phyloP scores from a whole-genome alignment of 2,329 filamentous ascomycete genomes.

The Trichocomaceae sp. region DNA sequence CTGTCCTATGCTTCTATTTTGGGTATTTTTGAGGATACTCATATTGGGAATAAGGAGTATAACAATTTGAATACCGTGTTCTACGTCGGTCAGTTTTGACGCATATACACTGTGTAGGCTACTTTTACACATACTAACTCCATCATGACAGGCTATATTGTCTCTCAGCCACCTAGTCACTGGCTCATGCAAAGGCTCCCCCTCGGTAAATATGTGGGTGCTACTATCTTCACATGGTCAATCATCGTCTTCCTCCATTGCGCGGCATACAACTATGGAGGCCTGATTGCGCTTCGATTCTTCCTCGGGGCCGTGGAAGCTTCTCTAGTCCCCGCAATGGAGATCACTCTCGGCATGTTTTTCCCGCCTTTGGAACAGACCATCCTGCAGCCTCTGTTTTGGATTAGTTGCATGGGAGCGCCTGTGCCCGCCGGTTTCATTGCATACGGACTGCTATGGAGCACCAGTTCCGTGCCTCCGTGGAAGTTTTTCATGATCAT shows the following conservation, averaged over 20 bases:
- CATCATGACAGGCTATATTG: constrained; percentile 26
- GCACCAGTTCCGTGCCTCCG: constrained; percentile 16
- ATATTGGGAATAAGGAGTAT: constrained; percentile 32
- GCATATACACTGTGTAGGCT: background rate
- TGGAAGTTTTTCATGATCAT: constrained; percentile 39
- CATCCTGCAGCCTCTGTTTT: constrained; percentile 48
- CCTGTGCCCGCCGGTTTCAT: constrained; percentile 35
- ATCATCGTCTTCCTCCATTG: constrained; percentile 36
- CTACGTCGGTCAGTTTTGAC: constrained; percentile 30
- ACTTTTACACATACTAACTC: background rate
- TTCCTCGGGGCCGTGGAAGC: constrained; percentile 33
- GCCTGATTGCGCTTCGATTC: constrained; percentile 32
- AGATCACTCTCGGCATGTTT: constrained; percentile 38
- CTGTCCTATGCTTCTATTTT: constrained; percentile 37
- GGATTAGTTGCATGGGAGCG: constrained; percentile 27
- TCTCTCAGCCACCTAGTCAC: constrained; percentile 34
- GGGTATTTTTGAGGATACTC: constrained; percentile 38
- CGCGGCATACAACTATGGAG: constrained; percentile 27
- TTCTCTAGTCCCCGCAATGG: constrained; percentile 36
- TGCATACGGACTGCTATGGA: constrained; percentile 37
- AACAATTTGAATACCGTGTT: constrained; percentile 40
- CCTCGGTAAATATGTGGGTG: constrained; percentile 31
- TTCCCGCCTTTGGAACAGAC: constrained; percentile 43
- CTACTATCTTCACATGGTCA: constrained; percentile 29
- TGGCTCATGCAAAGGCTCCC: constrained; percentile 38